Conservation (phyloP, 2,329 filamentous ascomycete species). For the Exophiala sp. region DNA sequence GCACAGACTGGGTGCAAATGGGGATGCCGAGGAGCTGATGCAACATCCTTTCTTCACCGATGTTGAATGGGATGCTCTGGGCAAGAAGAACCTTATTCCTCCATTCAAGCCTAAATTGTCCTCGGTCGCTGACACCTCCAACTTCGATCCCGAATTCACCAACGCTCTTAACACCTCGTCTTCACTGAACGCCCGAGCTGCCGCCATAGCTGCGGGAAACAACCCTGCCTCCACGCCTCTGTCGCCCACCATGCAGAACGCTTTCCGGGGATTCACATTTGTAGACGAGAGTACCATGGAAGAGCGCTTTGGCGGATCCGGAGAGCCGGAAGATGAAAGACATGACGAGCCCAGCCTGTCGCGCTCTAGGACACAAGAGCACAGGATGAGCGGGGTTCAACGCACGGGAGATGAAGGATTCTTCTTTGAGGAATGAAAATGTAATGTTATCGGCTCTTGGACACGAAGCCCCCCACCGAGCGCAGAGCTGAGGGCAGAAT, state of each 20-base stretch:
- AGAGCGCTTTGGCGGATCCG: constrained; percentile 64
- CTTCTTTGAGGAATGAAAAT: constrained; percentile 23
- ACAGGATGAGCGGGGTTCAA: constrained; percentile 45
- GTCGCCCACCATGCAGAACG: constrained; percentile 92
- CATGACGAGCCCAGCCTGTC: constrained; percentile 22
- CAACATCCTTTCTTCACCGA: constrained; percentile 91
- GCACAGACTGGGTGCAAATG: constrained; percentile 84
- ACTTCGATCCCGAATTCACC: constrained; percentile 98
- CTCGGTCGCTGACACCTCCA: constrained; percentile 92
- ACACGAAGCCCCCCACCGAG: background rate
- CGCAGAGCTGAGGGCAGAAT: constrained; percentile 6
- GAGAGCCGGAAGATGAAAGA: constrained; percentile 33
- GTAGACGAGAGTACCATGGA: constrained; percentile 97
- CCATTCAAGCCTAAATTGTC: constrained; percentile 98
- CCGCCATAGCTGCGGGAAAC: constrained; percentile 73
- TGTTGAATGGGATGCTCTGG: constrained; percentile 84
- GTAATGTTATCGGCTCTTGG: background rate
- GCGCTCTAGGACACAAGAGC: constrained; percentile 27
- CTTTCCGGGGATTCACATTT: constrained; percentile 97
- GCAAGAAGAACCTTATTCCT: constrained; percentile 87
- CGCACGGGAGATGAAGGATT: constrained; percentile 33
- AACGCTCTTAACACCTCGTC: constrained; percentile 83
- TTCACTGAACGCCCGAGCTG: constrained; percentile 86
- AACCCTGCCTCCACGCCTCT: constrained; percentile 87
- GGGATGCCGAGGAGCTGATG: constrained; percentile 92